Percentiles rank a stretch among this genome's conserved stretches.
These are phyloP conservation scores for Geotrichum siamense DNA, from an alignment of 1,139 yeast species.

Conservation along the genomic window DNA sequence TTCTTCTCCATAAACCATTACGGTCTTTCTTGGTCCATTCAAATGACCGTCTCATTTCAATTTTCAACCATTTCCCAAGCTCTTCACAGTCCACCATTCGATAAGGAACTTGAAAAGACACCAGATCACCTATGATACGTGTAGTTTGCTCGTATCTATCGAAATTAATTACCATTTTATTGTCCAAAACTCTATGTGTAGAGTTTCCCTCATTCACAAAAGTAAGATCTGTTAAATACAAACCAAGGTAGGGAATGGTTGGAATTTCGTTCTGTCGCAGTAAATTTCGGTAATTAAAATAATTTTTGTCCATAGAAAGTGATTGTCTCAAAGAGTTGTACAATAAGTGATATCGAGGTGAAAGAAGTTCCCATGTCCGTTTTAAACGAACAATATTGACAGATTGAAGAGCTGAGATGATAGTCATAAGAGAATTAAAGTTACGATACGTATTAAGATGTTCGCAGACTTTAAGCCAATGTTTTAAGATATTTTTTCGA, in stretches of 20 bases:
- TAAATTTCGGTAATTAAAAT: conserved; percentile 63
- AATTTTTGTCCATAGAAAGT: conserved; percentile 79
- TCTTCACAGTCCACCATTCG: conserved; percentile 17
- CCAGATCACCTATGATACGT: conserved; percentile 67
- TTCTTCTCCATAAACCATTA: conserved; percentile 36
- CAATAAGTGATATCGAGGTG: conserved; percentile 57
- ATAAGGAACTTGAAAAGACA: conserved; percentile 64
- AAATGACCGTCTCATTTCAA: conserved; percentile 33
- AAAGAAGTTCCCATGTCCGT: conserved; percentile 57
- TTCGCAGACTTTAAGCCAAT: conserved; percentile 79
- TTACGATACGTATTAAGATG: conserved; percentile 76
- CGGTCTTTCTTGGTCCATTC: conserved; percentile 29
- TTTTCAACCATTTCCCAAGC: conserved; percentile 33
- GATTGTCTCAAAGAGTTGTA: conserved; percentile 63
- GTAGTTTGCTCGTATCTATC: conserved; percentile 76
- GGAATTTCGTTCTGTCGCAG: conserved; percentile 55
- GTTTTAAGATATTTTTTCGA: conserved; percentile 55
- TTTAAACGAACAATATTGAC: conserved; percentile 67
- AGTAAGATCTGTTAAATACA: conserved; percentile 79
- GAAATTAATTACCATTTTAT: conserved; percentile 56
- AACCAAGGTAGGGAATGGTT: conserved; percentile 77
- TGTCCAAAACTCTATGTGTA: conserved; percentile 41
- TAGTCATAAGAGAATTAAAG: conserved; percentile 83
- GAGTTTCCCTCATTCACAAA: conserved; percentile 85
- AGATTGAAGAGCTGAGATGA: conserved; percentile 76